Evolutionary conservation across 306 rosid species (phyloP).

Genomic region (Ormosia emarginata): DNA sequence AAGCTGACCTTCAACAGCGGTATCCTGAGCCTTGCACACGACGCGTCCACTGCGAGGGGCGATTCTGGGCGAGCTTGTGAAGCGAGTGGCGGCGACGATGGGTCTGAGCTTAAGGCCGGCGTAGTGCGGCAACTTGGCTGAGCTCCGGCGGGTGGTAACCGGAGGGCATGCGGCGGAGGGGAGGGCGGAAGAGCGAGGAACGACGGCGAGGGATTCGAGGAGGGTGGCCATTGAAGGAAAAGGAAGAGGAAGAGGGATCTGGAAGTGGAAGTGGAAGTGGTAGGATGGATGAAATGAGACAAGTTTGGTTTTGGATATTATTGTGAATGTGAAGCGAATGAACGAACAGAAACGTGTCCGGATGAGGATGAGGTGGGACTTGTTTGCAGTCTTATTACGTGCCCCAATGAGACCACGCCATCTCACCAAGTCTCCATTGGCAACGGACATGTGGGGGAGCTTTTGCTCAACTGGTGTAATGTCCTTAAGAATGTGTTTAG

Average conservation of each 20-base stretch:
- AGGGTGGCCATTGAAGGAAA: slow-evolving; percentile 55
- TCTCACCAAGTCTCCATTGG: no score
- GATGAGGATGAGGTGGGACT: background rate
- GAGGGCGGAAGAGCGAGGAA: slow-evolving; percentile 48
- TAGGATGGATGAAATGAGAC: background rate
- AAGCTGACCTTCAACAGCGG: slow-evolving; percentile 52
- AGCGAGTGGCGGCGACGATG: slow-evolving; percentile 17
- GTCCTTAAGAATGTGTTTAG: no score
- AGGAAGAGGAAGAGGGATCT: background rate
- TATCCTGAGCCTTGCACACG: slow-evolving; percentile 66
- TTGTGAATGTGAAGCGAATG: background rate
- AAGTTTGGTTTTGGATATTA: background rate
- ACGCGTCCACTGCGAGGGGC: slow-evolving; percentile 28
- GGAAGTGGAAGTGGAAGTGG: background rate
- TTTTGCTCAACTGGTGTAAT: no score
- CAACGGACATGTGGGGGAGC: no score
- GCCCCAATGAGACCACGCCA: no score
- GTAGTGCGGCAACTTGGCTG: slow-evolving; percentile 27
- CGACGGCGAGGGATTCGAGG: slow-evolving; percentile 44
- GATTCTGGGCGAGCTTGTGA: slow-evolving; percentile 17
- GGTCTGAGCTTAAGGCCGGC: slow-evolving; percentile 50
- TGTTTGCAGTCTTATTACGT: no score
- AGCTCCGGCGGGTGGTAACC: slow-evolving; percentile 23
- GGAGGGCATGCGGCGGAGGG: slow-evolving; percentile 22
- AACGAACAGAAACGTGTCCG: background rate